phyloP scores from a whole-genome alignment of 2,329 filamentous ascomycete species.

The Aspergillus fischeri region DNA sequence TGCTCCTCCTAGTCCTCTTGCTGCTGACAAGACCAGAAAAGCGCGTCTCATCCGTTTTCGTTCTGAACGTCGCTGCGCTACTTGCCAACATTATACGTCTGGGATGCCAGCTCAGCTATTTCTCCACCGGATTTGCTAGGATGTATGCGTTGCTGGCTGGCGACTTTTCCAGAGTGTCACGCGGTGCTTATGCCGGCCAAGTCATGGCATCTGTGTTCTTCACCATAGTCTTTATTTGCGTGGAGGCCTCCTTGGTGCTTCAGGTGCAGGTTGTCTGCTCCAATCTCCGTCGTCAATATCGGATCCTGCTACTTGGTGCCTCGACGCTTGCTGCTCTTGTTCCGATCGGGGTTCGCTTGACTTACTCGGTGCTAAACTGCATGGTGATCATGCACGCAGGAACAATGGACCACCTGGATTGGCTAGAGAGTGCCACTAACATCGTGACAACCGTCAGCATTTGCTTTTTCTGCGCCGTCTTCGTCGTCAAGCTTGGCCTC shows the following conservation, averaged over 20 bases:
- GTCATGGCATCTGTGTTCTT: slow-evolving; percentile 48
- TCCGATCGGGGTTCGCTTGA: slow-evolving; percentile 53
- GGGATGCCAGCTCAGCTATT: slow-evolving; percentile 46
- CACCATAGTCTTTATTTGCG: slow-evolving; percentile 50
- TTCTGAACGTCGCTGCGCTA: slow-evolving; percentile 62
- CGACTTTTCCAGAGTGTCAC: slow-evolving; percentile 52
- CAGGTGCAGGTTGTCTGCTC: slow-evolving; percentile 62
- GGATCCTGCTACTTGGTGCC: slow-evolving; percentile 42
- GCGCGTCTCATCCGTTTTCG: slow-evolving; percentile 59
- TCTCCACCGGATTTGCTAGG: slow-evolving; percentile 57
- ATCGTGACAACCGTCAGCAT: slow-evolving; percentile 55
- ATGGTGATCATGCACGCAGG: slow-evolving; percentile 33
- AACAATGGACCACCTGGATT: slow-evolving; percentile 28
- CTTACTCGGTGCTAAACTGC: slow-evolving; percentile 48
- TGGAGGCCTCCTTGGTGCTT: slow-evolving; percentile 58
- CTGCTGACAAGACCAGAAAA: slow-evolving; percentile 64
- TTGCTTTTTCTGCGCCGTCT: slow-evolving; percentile 60
- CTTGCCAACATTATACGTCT: slow-evolving; percentile 56
- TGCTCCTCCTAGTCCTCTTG: slow-evolving; percentile 63
- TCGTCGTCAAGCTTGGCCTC: slow-evolving; percentile 57
- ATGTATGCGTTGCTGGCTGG: slow-evolving; percentile 57
- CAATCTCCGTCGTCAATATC: slow-evolving; percentile 43
- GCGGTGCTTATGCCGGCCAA: slow-evolving; percentile 43
- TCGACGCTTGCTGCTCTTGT: slow-evolving; percentile 49
- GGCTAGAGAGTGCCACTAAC: slow-evolving; percentile 44